Base-by-base conservation (phyloP, 441 rosid species). In the Sinapis alba region DNA sequence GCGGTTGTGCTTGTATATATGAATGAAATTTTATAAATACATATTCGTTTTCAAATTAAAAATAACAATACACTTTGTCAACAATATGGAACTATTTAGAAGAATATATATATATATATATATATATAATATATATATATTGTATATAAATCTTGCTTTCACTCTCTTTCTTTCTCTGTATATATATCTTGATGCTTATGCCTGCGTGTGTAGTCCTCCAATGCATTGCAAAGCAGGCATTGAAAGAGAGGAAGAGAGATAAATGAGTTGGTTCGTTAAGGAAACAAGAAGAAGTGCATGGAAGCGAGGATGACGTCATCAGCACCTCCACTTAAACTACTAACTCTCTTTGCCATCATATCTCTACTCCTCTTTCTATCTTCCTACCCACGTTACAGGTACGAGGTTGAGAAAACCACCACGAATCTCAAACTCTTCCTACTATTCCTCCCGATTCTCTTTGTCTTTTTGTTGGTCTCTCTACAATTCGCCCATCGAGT, bases 251-350 rank as follows among this genome's bases (percentile, higher is more conserved):
- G 12, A n/a, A 21, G 20, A n/a, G 38, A 27, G 50, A 43, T 7
- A 59, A 30, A 91, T 85, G 93, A 88, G 88, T 30, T 86, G 89
- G 94, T 61, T 86, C 24, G 45, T 82, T 61, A 78, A 60, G 5
- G 91, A 87, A 57, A 88, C 81, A 77, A 82, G 89, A 61, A 89
- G 92, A 10, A 83, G 80, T 30, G 75, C 88, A 20, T 88, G 88
- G 90, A 88, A 86, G 64, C 81, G 77, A 47, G 89, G 95, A 27
- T 84, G 19, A 81, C 88, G 19, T 62, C 85, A 11, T 90, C 92
- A 21, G 65, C 83, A 12, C 98, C 98, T 56, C 93, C 97, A 19
- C 70, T 84, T n/a, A 85, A 79, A 12, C 72, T 91, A 26, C 66
- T 91, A 27, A 72, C 86, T 66, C 68, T 93, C 32, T 79, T 91